Base-by-base conservation (phyloP, 768 basidiomycete species). In the Imleria badia region DNA sequence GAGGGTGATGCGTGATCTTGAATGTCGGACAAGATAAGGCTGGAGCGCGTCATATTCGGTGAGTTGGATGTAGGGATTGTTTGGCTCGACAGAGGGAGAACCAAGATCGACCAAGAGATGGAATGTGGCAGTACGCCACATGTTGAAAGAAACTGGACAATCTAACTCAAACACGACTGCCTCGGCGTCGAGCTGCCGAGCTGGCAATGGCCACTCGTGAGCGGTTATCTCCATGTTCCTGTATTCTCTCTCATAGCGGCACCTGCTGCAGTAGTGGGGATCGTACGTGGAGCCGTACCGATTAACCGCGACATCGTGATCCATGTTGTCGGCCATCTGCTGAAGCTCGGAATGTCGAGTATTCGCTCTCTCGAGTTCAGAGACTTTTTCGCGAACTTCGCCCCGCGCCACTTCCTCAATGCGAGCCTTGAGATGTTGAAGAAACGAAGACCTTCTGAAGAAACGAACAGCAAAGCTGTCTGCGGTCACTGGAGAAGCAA, bases 121-220 rank as follows among this genome's bases (percentile, higher is more conserved):
- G 45, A 71, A 75, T 5, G 79, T 79, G 29, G 67, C 62, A 1
- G 60, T 63, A 41, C 81, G 72, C 81, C 81, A 82, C 48, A 75
- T 65, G 13, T 67, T 60, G 54, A 80, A 77, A 7, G 65, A 51
- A 9, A 63, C 20, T 3, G 80, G 80, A 46, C 71, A 72, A 13
- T 58, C 52, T 4, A 80, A 52, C 55, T 81, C 78, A 43, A 81
- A 81, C 2, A 80, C 65, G 15, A 72, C 66, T 0, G 60, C 60
- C 48, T 72, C 65, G 0, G 69, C 69, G 6, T 51, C 17, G 5
- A 61, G 13, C 6, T 17, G 20, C 12, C 58, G 40, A 1, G 47
- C 30, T 0, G 81, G 78, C 36, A 82, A 58, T 0, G 80, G 81
- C 79, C 78, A 79, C 50, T 82, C 81, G 35, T 77, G 67, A 6